Percentiles rank a stretch among this genome's conserved stretches.
These are phyloP conservation scores for Backusella sp. DNA, from an alignment of 192 early-diverging fungal species.

Conservation along the genomic window DNA sequence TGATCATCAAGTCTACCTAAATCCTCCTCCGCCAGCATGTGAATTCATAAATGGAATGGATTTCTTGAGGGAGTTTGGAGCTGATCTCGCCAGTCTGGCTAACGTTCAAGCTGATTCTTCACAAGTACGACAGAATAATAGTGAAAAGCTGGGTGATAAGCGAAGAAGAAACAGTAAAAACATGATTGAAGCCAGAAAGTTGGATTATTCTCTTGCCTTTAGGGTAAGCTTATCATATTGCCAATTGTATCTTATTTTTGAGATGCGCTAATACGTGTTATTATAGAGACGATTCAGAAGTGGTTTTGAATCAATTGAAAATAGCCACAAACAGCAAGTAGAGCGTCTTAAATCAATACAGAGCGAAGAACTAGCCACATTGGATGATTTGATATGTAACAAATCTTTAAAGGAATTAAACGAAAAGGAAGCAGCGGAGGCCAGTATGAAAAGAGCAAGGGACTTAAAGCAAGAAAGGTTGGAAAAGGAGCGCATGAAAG, in stretches of 20 bases:
- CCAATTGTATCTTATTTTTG: background rate
- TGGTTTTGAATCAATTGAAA: background rate
- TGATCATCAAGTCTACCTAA: background rate
- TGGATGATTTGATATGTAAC: background rate
- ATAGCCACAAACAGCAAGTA: background rate
- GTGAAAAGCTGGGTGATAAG: background rate
- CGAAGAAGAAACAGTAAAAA: background rate
- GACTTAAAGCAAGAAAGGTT: background rate
- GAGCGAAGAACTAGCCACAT: background rate
- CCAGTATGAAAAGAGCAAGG: background rate
- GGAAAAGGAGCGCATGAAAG: background rate
- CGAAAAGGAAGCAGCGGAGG: background rate
- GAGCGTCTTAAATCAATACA: background rate
- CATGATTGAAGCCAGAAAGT: background rate
- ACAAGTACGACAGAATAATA: background rate
- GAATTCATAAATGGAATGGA: slow-evolving; percentile 3
- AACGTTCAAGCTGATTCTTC: background rate
- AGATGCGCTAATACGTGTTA: background rate
- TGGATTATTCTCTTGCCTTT: background rate
- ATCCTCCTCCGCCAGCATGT: background rate
- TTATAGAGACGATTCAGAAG: background rate
- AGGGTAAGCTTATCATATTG: background rate
- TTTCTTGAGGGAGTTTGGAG: background rate
- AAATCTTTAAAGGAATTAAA: background rate
- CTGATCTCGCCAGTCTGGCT: background rate